phyloP scores from a whole-genome alignment of 345 rosid genomes.

The Arabis hirsuta region DNA sequence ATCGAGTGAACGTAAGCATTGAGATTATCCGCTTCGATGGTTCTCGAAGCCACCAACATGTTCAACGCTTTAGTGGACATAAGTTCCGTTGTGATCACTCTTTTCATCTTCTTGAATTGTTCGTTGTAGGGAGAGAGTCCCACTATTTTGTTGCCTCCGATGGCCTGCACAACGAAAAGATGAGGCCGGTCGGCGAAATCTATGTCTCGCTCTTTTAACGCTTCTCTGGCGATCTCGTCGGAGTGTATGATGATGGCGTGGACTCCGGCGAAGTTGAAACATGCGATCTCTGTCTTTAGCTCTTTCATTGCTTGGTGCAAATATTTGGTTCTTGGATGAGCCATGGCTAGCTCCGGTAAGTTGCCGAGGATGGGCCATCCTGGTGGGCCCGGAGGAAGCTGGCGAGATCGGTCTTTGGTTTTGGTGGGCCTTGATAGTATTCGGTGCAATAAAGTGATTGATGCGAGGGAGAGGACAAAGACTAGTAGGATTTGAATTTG shows the following conservation, averaged over 20 bases:
- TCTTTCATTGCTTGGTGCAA: constrained; percentile 40
- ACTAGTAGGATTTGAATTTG: constrained; percentile 34
- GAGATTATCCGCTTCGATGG: constrained; percentile 56
- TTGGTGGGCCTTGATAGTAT: constrained; percentile 25
- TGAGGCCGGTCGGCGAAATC: constrained; percentile 48
- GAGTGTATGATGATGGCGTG: constrained; percentile 42
- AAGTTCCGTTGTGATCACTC: constrained; percentile 40
- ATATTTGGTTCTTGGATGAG: constrained; percentile 42
- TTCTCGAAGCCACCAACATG: constrained; percentile 45
- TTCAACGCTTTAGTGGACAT: constrained; percentile 32
- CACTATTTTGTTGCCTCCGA: constrained; percentile 32
- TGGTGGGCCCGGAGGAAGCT: constrained; percentile 47
- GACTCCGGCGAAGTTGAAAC: constrained; percentile 46
- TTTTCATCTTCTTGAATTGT: constrained; percentile 56
- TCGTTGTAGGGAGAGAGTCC: constrained; percentile 35
- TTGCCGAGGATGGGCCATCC: constrained; percentile 54
- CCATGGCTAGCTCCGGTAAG: constrained; percentile 35
- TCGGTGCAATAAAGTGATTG: constrained; percentile 27
- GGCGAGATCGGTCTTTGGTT: constrained; percentile 31
- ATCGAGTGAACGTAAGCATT: constrained; percentile 44
- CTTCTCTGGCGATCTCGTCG: constrained; percentile 49
- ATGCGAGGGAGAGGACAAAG: constrained; percentile 23
- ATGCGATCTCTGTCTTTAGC: constrained; percentile 44
- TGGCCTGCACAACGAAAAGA: neutral
- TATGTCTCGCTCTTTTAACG: constrained; percentile 45